Conservation (phyloP, 2,329 filamentous ascomycete species). For the Didymosphaeria variabile region DNA sequence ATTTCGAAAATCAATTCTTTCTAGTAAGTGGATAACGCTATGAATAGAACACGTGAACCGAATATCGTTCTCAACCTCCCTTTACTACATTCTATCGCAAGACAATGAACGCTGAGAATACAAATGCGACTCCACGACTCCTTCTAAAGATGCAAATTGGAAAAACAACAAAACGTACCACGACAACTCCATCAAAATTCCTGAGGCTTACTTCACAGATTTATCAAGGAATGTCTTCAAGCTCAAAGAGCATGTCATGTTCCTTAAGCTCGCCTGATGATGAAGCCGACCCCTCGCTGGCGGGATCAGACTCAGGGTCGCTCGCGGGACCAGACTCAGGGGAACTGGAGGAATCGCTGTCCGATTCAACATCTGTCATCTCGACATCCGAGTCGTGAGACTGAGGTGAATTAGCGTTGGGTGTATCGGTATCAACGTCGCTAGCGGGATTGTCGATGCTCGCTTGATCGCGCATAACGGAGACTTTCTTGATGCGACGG, state of each 20-base stretch:
- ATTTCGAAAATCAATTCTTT: no score
- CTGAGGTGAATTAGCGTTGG: background rate
- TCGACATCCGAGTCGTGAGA: background rate
- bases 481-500: conserved; percentile 4
- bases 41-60: no score
- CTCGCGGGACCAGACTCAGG: background rate
- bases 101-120: no score
- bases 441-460: background rate
- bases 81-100: no score
- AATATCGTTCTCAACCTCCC: no score
- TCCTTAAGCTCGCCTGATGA: background rate
- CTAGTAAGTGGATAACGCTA: no score
- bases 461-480: background rate
- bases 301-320: background rate
- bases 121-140: no score
- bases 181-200: background rate
- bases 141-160: no score
- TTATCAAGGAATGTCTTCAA: background rate
- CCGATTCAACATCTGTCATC: background rate
- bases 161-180: background rate
- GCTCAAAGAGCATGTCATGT: conserved; percentile 2
- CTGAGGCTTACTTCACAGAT: background rate
- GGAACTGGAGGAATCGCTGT: background rate
- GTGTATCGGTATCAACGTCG: background rate
- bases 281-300: background rate